Conservation (phyloP, 148 eudicot genomes). For the Amaranthus cruentus region DNA sequence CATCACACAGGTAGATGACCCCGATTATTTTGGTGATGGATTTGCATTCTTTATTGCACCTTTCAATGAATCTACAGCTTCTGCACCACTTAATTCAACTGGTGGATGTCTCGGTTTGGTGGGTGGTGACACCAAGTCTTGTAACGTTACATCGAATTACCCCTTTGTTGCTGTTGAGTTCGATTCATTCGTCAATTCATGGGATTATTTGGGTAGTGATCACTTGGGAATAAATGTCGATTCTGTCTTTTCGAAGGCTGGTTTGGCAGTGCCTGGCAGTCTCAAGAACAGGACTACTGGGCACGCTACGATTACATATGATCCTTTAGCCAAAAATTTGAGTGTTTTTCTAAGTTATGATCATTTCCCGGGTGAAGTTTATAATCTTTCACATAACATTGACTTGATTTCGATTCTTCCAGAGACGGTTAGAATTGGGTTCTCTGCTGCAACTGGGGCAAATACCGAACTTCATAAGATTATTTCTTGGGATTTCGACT, state of each 20-base stretch:
- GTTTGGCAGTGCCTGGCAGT: constrained; percentile 1
- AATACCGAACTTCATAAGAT: constrained; percentile 28
- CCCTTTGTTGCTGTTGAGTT: constrained; percentile 42
- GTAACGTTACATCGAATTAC: constrained; percentile 4
- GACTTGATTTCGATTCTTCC: constrained; percentile 33
- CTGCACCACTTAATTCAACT: constrained; percentile 21
- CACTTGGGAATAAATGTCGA: constrained; percentile 44
- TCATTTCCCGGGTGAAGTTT: constrained; percentile 19
- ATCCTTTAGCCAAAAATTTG: constrained; percentile 28
- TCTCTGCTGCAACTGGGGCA: constrained; percentile 39
- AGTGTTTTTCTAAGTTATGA: constrained; percentile 35
- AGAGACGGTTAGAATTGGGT: constrained; percentile 32
- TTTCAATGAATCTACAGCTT: constrained; percentile 1
- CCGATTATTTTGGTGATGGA: constrained; percentile 27
- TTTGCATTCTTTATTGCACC: constrained; percentile 37
- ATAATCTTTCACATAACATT: constrained; percentile 27
- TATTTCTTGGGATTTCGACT: constrained; percentile 33
- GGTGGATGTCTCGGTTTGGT: constrained; percentile 34
- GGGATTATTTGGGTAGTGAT: constrained; percentile 30
- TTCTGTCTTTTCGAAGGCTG: constrained; percentile 31
- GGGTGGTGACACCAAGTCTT: not conserved
- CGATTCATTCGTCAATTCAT: constrained; percentile 26
- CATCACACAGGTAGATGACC: constrained; percentile 11
- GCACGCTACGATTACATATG: constrained; percentile 37
- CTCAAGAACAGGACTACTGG: constrained; percentile 23